phyloP scores from a whole-genome alignment of 2,329 filamentous ascomycete genomes.

The Fusarium brachygibbosum region DNA sequence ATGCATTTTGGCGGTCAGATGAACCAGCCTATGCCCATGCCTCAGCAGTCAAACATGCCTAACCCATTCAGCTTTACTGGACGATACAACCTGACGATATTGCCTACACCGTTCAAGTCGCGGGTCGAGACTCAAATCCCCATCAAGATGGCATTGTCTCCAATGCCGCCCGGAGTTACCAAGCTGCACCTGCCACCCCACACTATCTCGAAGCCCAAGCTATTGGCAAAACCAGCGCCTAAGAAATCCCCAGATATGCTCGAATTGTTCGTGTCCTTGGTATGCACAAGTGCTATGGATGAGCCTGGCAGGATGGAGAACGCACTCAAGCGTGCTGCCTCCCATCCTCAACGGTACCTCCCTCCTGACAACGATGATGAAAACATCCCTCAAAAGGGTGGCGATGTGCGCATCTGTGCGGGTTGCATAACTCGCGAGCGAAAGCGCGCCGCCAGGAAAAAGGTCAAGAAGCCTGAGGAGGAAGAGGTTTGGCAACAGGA shows the following conservation, averaged over 20 bases:
- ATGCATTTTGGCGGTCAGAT: slow-evolving; percentile 48
- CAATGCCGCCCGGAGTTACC: slow-evolving; percentile 80
- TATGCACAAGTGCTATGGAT: slow-evolving; percentile 93
- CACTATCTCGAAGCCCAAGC: slow-evolving; percentile 94
- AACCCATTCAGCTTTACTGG: slow-evolving; percentile 51
- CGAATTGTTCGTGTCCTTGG: slow-evolving; percentile 83
- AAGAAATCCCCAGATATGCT: slow-evolving; percentile 78
- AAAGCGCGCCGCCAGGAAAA: slow-evolving; percentile 92
- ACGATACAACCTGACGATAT: slow-evolving; percentile 67
- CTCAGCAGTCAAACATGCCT: slow-evolving; percentile 50
- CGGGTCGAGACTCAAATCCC: slow-evolving; percentile 97
- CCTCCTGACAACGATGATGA: slow-evolving; percentile 68
- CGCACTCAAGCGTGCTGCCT: slow-evolving; percentile 72
- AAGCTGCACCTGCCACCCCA: slow-evolving; percentile 89
- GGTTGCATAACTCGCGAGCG: slow-evolving; percentile 94
- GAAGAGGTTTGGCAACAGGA: slow-evolving; percentile 88
- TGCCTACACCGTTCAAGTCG: slow-evolving; percentile 82
- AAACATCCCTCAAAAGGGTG: slow-evolving; percentile 84
- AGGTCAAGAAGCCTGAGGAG: slow-evolving; percentile 92
- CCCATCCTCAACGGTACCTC: slow-evolving; percentile 56
- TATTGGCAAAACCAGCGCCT: slow-evolving; percentile 79
- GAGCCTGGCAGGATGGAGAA: slow-evolving; percentile 74
- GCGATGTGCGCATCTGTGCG: slow-evolving; percentile 90
- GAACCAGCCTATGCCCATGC: slow-evolving; percentile 51
- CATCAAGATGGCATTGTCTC: slow-evolving; percentile 82